Base-by-base conservation (phyloP, 2,329 filamentous ascomycete genomes). In the Colletotrichum gigasporum region DNA sequence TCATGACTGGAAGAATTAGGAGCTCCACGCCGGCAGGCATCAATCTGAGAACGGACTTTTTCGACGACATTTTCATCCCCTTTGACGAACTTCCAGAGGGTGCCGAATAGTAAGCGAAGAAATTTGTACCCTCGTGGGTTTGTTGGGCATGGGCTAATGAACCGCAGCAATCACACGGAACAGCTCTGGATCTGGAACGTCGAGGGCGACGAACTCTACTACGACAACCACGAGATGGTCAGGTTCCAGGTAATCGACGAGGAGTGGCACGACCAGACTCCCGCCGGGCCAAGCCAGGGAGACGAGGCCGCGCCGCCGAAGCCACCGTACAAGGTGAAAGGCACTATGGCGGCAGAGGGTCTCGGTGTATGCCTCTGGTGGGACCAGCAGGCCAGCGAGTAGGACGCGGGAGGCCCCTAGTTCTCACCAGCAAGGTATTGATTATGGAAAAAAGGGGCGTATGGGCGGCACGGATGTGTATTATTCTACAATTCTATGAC, bases 201-300 rank as follows among this genome's bases (percentile, higher is more conserved):
- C 9, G 91, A 93, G 14, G 90, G 87, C 28, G 84, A 89, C 14
- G 85, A 89, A 26, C 87, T 97, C 69, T 97, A 91, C 75, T 97
- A 96, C 76, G 96, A 99, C 76, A 90, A 90, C 71, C 90, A 95
- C 72, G 96, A 98, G 79, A 89, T 91, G 71, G 94, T 97, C 26
- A 87, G 95, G 39, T 91, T 98, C 71, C 87, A 93, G 20, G 90
- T 98, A 39, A 89, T 96, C 70, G 87, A 90, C 52, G 96, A 99
- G 79, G 87, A 92, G 69, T 99, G 96, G 94, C 88, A 93, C 65
- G 95, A 98, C 75, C 91, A 97, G 76, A 90, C 91, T 41, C 90
- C 95, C 0, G 85, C 87, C 61, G 88, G 90, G 53, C 87, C 90
- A 34, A 77, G 82, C 3, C 86, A 91, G 67, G 83, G 87, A 12